Base-by-base conservation (phyloP, 1,284 basidiomycete species). In the Microbotryum scabiosae region DNA sequence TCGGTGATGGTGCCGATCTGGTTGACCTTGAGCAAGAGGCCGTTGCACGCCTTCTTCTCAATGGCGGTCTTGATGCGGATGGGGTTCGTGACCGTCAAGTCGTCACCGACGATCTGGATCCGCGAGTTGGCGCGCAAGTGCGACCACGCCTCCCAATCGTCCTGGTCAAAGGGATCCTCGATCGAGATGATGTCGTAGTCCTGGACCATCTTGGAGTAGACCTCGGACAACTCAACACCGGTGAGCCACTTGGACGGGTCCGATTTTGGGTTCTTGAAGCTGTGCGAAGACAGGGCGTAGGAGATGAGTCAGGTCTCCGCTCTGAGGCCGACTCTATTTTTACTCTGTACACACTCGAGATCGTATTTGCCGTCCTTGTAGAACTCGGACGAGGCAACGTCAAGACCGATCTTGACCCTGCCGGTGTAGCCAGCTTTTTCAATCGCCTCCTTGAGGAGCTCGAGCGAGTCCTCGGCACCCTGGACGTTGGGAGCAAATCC, bases 311-410 rank as follows among this genome's bases (percentile, higher is more conserved):
- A 64, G 69, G 69, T 61, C 70, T 18, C 36, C 12, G 70, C 60
- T 45, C 4, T 16, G 21, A 7, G 6, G 14, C 16, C 16, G 5
- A 41, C 16, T 16, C 36, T 41, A 14, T 4, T 16, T 18, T 28
- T 49, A 70, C 74, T 73, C 72, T 4, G 5, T 10, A 75, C 73
- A 84, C 94, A 97, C 83, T 98, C 93, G 65, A 98, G 81, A 77
- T 98, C 94, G 80, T 99, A 98, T 82, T 97, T 97, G 76, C 93
- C 94, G 25, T 97, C 92, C 85, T 97, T 98, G 88, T 91, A 99
- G 83, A 99, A 98, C 79, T 99, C 96, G 76, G 94, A 98, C 23
- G 93, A 97, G 64, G 96, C 94, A 49, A 98, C 96, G 73, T 98
- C 96, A 71, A 99, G 89, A 69, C 89, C 94, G 76, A 99, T 98